Evolutionary conservation across 2,329 filamentous ascomycete genomes (phyloP).

Genomic region (Colletotrichum camelliae): DNA sequence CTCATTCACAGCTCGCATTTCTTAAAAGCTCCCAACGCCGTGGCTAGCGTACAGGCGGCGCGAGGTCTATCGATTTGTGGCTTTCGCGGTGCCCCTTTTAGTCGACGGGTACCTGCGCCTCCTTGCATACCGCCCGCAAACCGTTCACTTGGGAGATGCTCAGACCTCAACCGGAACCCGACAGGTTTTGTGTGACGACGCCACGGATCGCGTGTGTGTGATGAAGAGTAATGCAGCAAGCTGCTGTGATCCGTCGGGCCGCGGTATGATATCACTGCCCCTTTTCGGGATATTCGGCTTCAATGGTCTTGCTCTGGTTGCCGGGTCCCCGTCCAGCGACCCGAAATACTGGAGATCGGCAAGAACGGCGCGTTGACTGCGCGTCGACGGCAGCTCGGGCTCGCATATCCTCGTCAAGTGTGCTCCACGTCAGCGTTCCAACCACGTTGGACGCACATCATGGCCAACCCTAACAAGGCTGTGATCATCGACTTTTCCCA

Average conservation of each 20-base stretch:
- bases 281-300: background rate
- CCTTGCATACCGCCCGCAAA: background rate
- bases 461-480: background rate
- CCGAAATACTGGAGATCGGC: background rate
- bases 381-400: background rate
- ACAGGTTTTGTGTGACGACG: background rate
- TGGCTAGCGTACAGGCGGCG: background rate
- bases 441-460: background rate
- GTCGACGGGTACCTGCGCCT: conserved; percentile 17
- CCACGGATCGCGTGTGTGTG: conserved; percentile 2
- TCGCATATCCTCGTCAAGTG: background rate
- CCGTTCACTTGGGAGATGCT: background rate
- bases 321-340: background rate
- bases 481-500: background rate
- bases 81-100: conserved; percentile 4
- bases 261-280: background rate
- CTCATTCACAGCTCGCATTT: background rate
- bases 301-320: background rate
- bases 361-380: background rate
- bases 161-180: background rate
- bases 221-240: background rate
- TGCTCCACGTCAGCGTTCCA: background rate
- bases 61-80: conserved; percentile 8
- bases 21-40: background rate
- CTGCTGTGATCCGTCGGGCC: background rate